These are phyloP conservation scores for Naganishia onofrii DNA, from an alignment of 768 basidiomycete genomes.

Conservation along the genomic window DNA sequence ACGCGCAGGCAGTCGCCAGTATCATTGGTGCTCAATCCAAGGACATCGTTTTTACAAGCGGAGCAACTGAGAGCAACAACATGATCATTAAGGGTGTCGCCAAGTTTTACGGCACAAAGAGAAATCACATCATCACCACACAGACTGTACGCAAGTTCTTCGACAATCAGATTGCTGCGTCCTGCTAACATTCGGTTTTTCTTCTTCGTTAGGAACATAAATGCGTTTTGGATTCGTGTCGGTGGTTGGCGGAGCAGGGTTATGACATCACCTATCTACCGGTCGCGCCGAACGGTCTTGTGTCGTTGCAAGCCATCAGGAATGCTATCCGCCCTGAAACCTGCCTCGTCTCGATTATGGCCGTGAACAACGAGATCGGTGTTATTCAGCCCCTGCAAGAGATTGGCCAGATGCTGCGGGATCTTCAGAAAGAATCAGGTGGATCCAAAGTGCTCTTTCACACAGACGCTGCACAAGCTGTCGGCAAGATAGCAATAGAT, in stretches of 20 bases:
- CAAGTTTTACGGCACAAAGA: slow-evolving; percentile 88
- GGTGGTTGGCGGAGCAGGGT: slow-evolving; percentile 90
- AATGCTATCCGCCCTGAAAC: slow-evolving; percentile 87
- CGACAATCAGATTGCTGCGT: neutral
- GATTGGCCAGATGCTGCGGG: slow-evolving; percentile 76
- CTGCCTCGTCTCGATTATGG: slow-evolving; percentile 94
- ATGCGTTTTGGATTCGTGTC: slow-evolving; percentile 96
- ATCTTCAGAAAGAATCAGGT: slow-evolving; percentile 68
- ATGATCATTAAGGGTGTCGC: slow-evolving; percentile 97
- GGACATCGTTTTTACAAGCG: slow-evolving; percentile 95
- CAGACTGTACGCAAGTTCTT: slow-evolving; percentile 69
- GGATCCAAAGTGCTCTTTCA: slow-evolving; percentile 71
- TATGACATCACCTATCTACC: slow-evolving; percentile 98
- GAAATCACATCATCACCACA: slow-evolving; percentile 87
- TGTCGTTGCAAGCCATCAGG: slow-evolving; percentile 75
- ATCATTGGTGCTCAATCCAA: slow-evolving; percentile 91
- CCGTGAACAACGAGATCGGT: slow-evolving; percentile 98
- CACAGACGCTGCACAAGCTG: slow-evolving; percentile 95
- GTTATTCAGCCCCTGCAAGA: slow-evolving; percentile 96
- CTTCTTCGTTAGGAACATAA: slow-evolving; percentile 73
- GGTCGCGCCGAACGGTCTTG: slow-evolving; percentile 77
- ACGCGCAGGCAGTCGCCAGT: slow-evolving; percentile 77
- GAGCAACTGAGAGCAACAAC: slow-evolving; percentile 96
- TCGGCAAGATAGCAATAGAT: slow-evolving; percentile 83
- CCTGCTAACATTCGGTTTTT: slow-evolving; percentile 46